Conservation (phyloP, 2,329 filamentous ascomycete species). For the Fusarium sp. region DNA sequence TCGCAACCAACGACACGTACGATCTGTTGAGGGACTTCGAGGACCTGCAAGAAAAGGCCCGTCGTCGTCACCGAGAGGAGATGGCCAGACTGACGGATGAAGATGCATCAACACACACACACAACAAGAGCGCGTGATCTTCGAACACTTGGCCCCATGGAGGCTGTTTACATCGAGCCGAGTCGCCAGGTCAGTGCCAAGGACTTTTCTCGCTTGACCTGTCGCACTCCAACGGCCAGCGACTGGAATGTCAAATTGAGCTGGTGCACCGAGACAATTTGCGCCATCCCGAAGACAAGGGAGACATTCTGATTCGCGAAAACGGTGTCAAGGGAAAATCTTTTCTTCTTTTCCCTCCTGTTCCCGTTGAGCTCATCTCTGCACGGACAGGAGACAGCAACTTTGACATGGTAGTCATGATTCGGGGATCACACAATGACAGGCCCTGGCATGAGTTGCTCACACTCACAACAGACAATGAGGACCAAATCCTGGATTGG, state of each 20-base stretch:
- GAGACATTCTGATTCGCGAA: constrained; percentile 93
- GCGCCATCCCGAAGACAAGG: constrained; percentile 72
- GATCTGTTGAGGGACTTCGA: constrained; percentile 69
- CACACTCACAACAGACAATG: constrained; percentile 79
- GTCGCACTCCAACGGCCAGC: constrained; percentile 88
- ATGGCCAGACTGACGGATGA: constrained; percentile 84
- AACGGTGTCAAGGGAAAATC: constrained; percentile 78
- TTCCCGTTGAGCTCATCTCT: constrained; percentile 79
- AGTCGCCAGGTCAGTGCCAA: constrained; percentile 86
- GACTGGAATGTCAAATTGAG: constrained; percentile 90
- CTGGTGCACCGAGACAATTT: constrained; percentile 86
- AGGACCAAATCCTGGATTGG: constrained; percentile 87
- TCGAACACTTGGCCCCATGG: constrained; percentile 78
- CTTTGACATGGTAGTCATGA: constrained; percentile 86
- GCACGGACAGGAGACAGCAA: constrained; percentile 79
- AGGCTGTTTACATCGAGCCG: constrained; percentile 78
- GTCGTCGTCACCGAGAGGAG: constrained; percentile 72
- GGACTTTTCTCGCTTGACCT: constrained; percentile 91
- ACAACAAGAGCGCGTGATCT: constrained; percentile 83
- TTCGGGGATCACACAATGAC: constrained; percentile 75
- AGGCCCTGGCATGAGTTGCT: constrained; percentile 87
- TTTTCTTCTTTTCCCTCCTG: constrained; percentile 92
- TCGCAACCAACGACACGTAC: constrained; percentile 60
- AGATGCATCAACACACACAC: constrained; percentile 88
- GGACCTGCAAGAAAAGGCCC: constrained; percentile 79